These are phyloP conservation scores for Streptanthus diversifolius DNA, from an alignment of 345 rosid species.

Conservation along the genomic window DNA sequence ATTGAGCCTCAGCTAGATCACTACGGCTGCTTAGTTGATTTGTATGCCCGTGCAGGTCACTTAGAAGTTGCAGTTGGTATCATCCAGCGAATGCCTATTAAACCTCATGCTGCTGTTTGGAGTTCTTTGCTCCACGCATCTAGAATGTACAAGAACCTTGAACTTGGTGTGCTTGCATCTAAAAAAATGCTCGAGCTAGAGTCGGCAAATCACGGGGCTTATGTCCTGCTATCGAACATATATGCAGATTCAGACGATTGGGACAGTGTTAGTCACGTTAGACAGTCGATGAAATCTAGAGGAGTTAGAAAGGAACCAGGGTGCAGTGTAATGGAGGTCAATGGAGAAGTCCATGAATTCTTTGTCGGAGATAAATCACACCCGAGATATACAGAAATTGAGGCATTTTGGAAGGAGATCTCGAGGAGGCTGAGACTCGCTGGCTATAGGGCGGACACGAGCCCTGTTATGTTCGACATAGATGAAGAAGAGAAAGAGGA, in stretches of 20 bases:
- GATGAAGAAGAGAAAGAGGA: constrained; percentile 79
- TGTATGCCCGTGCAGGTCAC: constrained; percentile 53
- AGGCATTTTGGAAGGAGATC: constrained; percentile 42
- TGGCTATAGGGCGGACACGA: constrained; percentile 54
- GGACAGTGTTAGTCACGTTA: constrained; percentile 44
- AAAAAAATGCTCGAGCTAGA: constrained; percentile 54
- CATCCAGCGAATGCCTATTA: constrained; percentile 51
- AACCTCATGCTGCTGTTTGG: constrained; percentile 65
- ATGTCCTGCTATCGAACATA: constrained; percentile 59
- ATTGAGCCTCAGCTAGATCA: constrained; percentile 58
- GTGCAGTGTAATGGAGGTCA: constrained; percentile 54
- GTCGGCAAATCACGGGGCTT: constrained; percentile 48
- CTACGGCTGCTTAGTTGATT: constrained; percentile 72
- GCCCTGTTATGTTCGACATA: constrained; percentile 63
- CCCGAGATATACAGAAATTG: constrained; percentile 47
- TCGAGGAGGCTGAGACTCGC: constrained; percentile 50
- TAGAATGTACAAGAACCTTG: constrained; percentile 50
- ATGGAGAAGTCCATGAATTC: constrained; percentile 60
- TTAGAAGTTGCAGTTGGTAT: constrained; percentile 45
- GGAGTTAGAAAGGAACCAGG: constrained; percentile 60
- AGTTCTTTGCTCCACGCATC: constrained; percentile 66
- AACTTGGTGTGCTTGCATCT: constrained; percentile 51
- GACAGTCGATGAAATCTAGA: constrained; percentile 50
- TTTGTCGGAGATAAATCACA: constrained; percentile 56
- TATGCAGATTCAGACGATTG: constrained; percentile 58